phyloP scores from a whole-genome alignment of 106 monocot genomes.

The Apostasia ramifera region DNA sequence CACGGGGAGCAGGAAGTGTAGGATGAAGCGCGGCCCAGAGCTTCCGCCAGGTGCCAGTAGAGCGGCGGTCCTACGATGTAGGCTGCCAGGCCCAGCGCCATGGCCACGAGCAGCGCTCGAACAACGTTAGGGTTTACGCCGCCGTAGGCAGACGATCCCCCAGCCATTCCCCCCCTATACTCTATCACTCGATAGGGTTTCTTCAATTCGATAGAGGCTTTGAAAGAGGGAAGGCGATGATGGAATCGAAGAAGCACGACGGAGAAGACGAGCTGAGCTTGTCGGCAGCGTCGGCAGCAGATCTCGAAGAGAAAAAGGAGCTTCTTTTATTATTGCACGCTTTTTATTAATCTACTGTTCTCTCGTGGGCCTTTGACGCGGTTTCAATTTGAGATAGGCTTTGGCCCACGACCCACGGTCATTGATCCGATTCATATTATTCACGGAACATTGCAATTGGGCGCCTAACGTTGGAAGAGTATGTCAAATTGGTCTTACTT shows the following conservation, averaged over 20 bases:
- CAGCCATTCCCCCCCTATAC: slow-evolving; percentile 15
- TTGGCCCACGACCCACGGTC: no score
- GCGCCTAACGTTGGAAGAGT: no score
- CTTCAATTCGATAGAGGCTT: no score
- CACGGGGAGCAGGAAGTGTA: slow-evolving; percentile 14
- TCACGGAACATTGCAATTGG: no score
- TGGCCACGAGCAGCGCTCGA: slow-evolving; percentile 1
- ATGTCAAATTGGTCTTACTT: no score
- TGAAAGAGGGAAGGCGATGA: not conserved
- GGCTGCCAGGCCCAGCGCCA: slow-evolving; percentile 20
- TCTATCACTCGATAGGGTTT: not conserved
- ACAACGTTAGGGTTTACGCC: slow-evolving; percentile 18
- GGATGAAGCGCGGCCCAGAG: slow-evolving; percentile 11
- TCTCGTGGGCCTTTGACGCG: no score
- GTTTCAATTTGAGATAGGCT: no score
- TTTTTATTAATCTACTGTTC: no score
- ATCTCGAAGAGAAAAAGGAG: no score
- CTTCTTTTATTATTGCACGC: no score
- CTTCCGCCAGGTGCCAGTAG: slow-evolving; percentile 24
- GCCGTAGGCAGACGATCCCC: not conserved
- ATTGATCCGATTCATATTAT: no score
- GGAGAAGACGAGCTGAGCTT: not conserved
- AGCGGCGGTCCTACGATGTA: slow-evolving; percentile 27
- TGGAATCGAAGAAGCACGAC: not conserved
- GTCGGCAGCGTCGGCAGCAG: not conserved